Evolutionary conservation across 2,329 filamentous ascomycete genomes (phyloP), one percentile per base, ranked within the genome.

Genomic region (Fusarium redolens): DNA sequence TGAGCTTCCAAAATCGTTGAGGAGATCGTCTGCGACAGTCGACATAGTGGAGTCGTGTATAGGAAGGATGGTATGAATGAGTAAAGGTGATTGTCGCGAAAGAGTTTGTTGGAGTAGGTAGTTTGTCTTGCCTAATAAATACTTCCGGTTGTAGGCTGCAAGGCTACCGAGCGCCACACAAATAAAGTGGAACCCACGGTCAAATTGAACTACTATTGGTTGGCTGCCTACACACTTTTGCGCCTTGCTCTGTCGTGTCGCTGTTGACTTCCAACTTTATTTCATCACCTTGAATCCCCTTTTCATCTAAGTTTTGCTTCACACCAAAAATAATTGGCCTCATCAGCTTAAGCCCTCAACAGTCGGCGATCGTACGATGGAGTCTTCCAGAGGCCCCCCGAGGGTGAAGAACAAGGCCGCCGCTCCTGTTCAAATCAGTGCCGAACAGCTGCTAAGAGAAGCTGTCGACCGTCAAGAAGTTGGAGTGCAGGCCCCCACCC

Each of bases 371-470:
- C n/a, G 33, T 82, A 89, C 71, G 73, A 98, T 98, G 95, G 96
- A 98, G 87, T 90, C 92, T 65, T 92, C 93, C 75, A 92, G 96
- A 73, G 96, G 96, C 78, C 96, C 96, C 65, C 96, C 96, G 17
- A 89, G 95, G 89, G 96, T 99, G 87, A 98, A 98, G 84, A 98
- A 99, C 88, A 99, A 99, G 92, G 94, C 93, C 74, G 89, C 96
- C 3, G 96, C 96, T 85, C 94, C 92, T 44, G 87, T 93, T 65
- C 92, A 98, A 85, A 97, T 99, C 81, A 97, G 93, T 75, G 96
- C 96, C 75, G 96, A 99, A 84, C 96, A 99, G 86, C 92, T 99
- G 72, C 91, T 99, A 47, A 93, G 96, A 77, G 96, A 99, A 86
- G 96, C 96, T 73, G 96, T 98, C 73, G 96, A 99, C 84, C 91